Evolutionary conservation across 441 rosid species (phyloP).

Genomic region (Gossypium trilobum): DNA sequence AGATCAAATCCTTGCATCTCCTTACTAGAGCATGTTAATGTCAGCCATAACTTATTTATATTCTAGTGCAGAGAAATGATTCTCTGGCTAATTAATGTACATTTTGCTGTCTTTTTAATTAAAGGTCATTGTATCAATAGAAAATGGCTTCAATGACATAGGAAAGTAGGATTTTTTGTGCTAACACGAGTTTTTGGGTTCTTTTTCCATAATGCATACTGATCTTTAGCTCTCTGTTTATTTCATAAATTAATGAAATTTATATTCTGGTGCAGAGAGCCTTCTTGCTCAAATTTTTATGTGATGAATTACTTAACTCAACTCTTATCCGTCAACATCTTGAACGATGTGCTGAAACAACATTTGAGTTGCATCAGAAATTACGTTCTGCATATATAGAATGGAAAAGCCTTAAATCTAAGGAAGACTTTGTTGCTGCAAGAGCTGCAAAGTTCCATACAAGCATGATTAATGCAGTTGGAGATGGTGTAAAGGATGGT

Average conservation of each 20-base stretch:
- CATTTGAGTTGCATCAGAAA: slow-evolving; percentile 77
- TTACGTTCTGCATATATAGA: slow-evolving; percentile 56
- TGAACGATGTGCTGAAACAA: slow-evolving; percentile 74
- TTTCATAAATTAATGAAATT: neutral
- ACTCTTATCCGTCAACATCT: slow-evolving; percentile 81
- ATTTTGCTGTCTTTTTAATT: neutral
- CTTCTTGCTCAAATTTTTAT: slow-evolving; percentile 68
- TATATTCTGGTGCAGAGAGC: slow-evolving; percentile 59
- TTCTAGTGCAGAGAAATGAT: neutral
- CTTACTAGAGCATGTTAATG: neutral
- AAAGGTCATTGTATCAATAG: neutral
- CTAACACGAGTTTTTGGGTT: neutral
- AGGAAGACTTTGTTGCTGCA: slow-evolving; percentile 56
- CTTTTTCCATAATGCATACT: neutral
- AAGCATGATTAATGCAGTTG: slow-evolving; percentile 29
- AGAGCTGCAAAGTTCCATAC: slow-evolving; percentile 52
- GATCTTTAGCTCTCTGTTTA: slow-evolving; percentile 12
- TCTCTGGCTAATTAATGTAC: neutral
- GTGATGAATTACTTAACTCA: slow-evolving; percentile 86
- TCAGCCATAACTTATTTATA: neutral
- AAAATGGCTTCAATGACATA: neutral
- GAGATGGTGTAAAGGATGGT: slow-evolving; percentile 36
- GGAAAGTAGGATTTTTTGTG: neutral
- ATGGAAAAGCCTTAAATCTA: slow-evolving; percentile 60
- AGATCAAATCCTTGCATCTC: neutral